Evolutionary conservation across 768 basidiomycete genomes (phyloP), one percentile per base, ranked within the genome.

Genomic region (Termitomyces sp.): DNA sequence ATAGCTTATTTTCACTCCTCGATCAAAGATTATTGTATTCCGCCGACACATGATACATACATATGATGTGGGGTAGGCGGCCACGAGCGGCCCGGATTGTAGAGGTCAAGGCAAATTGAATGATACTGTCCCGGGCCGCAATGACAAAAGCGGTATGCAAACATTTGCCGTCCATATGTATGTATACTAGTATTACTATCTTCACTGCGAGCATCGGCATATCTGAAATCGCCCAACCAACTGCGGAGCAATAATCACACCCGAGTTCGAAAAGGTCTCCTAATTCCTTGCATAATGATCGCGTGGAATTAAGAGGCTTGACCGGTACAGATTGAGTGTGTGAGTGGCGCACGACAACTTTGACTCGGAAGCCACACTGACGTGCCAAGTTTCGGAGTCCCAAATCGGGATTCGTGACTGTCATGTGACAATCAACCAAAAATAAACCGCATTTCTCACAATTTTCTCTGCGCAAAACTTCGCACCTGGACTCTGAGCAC

Each of bases 1-100:
- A n/a, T n/a, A 72, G 72, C 72, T 71, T 73, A 72, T 71, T 71
- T 72, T 64, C 59, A 39, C 56, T 44, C 59, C 58, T 71, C 67
- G 57, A 69, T 67, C 59, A 58, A 46, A 54, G 43, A 40, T n/a
- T 37, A 48, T 43, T 37, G 20, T 42, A 24, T 36, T 34, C 26
- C 37, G 37, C 61, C 22, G n/a, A 48, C 46, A 32, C 32, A 43
- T 43, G n/a, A n/a, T n/a, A n/a, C n/a, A n/a, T n/a, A 16, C 9
- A 43, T 14, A 39, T 33, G 39, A 43, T 20, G 36, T 36, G 58
- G 30, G 58, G 30, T 50, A 36, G 46, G 37, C 56, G 55, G 39
- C 53, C 48, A 40, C 24, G 36, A 7, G 42, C 55, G 62, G 62
- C 33, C 62, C 62, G 58, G 39, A 33, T 26, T 30, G 44, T 36